These are phyloP conservation scores for Pseudopediastrum boryanum DNA, from an alignment of 139 green algal genomes.

Conservation along the genomic window DNA sequence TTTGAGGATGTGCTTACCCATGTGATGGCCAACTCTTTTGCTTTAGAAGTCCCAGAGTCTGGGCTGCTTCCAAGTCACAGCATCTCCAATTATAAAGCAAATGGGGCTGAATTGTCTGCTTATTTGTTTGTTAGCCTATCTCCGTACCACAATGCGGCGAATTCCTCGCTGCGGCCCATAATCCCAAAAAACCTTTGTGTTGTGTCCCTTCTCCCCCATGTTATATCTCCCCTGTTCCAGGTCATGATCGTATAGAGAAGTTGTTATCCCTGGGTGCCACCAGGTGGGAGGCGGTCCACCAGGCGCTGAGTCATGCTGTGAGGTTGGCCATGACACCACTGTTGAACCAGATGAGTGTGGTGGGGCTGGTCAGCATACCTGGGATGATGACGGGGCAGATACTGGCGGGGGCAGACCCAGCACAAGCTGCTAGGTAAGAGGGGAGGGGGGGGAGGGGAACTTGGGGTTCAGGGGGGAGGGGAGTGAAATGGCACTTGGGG, in stretches of 20 bases:
- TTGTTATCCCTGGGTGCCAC: conserved; percentile 79
- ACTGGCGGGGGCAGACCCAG: conserved; percentile 69
- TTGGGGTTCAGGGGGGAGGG: neutral
- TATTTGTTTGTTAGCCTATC: too few species aligned
- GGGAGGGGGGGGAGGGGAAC: neutral
- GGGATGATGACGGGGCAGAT: conserved; percentile 92
- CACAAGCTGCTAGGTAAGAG: conserved; percentile 44
- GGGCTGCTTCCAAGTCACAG: too few species aligned
- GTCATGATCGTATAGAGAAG: conserved; percentile 69
- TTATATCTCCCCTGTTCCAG: neutral
- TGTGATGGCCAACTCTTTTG: too few species aligned
- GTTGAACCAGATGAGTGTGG: conserved; percentile 85
- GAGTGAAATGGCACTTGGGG: neutral
- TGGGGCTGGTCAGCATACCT: conserved; percentile 81
- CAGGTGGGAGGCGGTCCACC: conserved; percentile 69
- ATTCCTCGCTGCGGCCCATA: neutral
- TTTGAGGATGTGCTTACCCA: too few species aligned
- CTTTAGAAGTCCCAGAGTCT: too few species aligned
- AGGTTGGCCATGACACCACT: conserved; percentile 77
- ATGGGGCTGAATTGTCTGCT: too few species aligned
- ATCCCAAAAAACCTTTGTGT: neutral
- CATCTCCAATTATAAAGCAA: too few species aligned
- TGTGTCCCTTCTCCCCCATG: neutral
- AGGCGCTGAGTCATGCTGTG: conserved; percentile 44
- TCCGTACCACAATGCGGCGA: too few species aligned